A percentile compares a stretch with the other conserved stretches of the same genome.
Conservation (phyloP, 108 stramenopile genomes). For the Cyclotella baltica region DNA sequence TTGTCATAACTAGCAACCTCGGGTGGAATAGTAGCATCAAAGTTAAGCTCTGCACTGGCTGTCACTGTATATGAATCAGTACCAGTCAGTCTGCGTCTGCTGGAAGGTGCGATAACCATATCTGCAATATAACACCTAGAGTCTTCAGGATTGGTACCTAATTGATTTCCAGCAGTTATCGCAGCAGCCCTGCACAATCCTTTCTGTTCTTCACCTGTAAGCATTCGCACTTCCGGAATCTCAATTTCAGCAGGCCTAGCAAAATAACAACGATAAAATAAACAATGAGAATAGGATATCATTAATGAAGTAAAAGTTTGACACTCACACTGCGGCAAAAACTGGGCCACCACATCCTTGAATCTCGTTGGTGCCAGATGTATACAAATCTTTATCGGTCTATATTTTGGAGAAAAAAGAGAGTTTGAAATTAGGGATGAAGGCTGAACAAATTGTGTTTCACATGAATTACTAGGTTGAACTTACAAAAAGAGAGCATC, state of each 20-base stretch:
- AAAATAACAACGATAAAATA: too few species aligned
- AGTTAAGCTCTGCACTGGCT: slow-evolving; percentile 34
- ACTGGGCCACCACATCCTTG: slow-evolving; percentile 38
- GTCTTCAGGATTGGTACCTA: slow-evolving; percentile 9
- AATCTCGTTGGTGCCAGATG: slow-evolving; percentile 17
- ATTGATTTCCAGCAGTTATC: slow-evolving; percentile 10
- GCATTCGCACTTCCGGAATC: slow-evolving; percentile 18
- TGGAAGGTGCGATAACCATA: slow-evolving; percentile 23
- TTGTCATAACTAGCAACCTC: background rate
- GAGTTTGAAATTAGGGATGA: too few species aligned
- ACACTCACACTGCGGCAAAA: slow-evolving; percentile 5
- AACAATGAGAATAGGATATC: too few species aligned
- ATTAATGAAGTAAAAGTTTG: too few species aligned
- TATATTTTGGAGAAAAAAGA: too few species aligned
- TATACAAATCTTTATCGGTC: slow-evolving; percentile 33
- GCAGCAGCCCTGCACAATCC: slow-evolving; percentile 32
- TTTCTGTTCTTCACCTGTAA: slow-evolving; percentile 53
- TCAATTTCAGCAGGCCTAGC: background rate
- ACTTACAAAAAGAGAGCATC: slow-evolving; percentile 43
- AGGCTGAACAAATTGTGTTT: too few species aligned
- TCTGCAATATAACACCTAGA: slow-evolving; percentile 38
- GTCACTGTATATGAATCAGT: too few species aligned
- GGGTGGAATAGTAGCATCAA: slow-evolving; percentile 32
- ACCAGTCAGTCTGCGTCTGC: too few species aligned
- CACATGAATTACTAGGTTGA: too few species aligned